A percentile compares a stretch with the other conserved stretches of the same genome.
These are phyloP conservation scores for Aspergillus heteromorphus DNA, from an alignment of 495 filamentous ascomycete species.

Conservation along the genomic window DNA sequence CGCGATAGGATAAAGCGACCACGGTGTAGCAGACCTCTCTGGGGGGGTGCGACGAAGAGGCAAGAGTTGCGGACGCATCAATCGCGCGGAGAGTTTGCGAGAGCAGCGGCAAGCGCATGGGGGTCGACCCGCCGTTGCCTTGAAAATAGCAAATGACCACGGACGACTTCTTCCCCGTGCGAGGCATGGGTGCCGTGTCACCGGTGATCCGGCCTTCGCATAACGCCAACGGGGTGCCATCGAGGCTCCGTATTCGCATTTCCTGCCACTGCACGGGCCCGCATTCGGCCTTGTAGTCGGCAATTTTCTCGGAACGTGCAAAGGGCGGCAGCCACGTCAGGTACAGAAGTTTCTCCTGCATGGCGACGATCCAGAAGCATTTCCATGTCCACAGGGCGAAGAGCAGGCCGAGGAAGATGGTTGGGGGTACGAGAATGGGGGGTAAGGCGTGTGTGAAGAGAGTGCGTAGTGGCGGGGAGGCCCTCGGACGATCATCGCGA, in stretches of 20 bases:
- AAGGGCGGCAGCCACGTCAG: constrained; percentile 67
- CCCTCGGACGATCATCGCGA: not conserved
- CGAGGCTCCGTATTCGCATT: constrained; percentile 45
- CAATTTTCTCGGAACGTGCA: constrained; percentile 47
- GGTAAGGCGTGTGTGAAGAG: constrained; percentile 37
- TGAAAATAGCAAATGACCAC: constrained; percentile 38
- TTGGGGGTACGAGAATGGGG: constrained; percentile 54
- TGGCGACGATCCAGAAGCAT: constrained; percentile 71
- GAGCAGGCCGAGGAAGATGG: constrained; percentile 61
- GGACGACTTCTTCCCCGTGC: constrained; percentile 11
- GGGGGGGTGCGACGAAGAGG: not conserved
- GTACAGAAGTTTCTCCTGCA: constrained; percentile 84
- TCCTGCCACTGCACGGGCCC: constrained; percentile 59
- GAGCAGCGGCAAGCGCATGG: constrained; percentile 63
- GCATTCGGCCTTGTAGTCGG: constrained; percentile 53
- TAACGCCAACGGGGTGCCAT: constrained; percentile 57
- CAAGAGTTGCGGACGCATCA: not conserved
- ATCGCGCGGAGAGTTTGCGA: constrained; percentile 42
- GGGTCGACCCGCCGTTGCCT: constrained; percentile 46
- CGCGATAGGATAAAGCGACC: constrained; percentile 65
- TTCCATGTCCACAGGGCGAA: constrained; percentile 71
- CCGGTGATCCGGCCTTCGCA: constrained; percentile 38
- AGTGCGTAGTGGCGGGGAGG: not conserved
- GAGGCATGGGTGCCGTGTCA: too few species aligned
- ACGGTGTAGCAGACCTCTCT: constrained; percentile 44